phyloP scores from a whole-genome alignment of 164 flowering plant genomes.

The Tetrastigma voinierianum region DNA sequence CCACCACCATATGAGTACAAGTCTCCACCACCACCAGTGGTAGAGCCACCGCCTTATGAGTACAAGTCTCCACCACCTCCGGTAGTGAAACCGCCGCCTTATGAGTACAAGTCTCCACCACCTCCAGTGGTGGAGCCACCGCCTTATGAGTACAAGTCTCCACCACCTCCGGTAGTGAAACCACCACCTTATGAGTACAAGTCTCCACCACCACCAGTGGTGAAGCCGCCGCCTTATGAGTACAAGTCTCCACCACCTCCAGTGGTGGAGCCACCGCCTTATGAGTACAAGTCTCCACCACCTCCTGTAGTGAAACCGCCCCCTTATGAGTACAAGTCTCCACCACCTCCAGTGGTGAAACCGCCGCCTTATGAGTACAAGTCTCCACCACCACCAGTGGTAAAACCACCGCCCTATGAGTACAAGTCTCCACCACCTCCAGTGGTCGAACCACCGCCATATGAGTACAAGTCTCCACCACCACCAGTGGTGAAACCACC shows the following conservation, averaged over 20 bases:
- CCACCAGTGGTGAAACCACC: too few relatives aligned
- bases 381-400: slow-evolving; percentile 25
- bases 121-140: slow-evolving; percentile 13
- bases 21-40: slow-evolving; percentile 29
- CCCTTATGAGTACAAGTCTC: slow-evolving; percentile 23
- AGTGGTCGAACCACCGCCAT: slow-evolving; percentile 17
- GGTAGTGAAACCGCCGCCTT: slow-evolving; percentile 21
- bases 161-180: slow-evolving; percentile 26
- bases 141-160: slow-evolving; percentile 23
- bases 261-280: slow-evolving; percentile 20
- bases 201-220: slow-evolving; percentile 35
- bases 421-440: slow-evolving; percentile 27
- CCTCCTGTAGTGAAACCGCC: slow-evolving; percentile 21
- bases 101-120: slow-evolving; percentile 32
- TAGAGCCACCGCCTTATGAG: slow-evolving; percentile 6
- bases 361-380: slow-evolving; percentile 24
- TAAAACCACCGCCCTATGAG: slow-evolving; percentile 23
- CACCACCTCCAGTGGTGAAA: slow-evolving; percentile 26
- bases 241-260: slow-evolving; percentile 38
- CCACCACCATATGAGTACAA: slow-evolving; percentile 28
- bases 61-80: slow-evolving; percentile 24
- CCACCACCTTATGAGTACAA: slow-evolving; percentile 24
- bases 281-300: slow-evolving; percentile 28
- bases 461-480: slow-evolving; percentile 31
- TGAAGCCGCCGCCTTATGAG: slow-evolving; percentile 8